Evolutionary conservation across 768 basidiomycete genomes (phyloP), one percentile per base, ranked within the genome.

Genomic region (Dentipellis fragilis): DNA sequence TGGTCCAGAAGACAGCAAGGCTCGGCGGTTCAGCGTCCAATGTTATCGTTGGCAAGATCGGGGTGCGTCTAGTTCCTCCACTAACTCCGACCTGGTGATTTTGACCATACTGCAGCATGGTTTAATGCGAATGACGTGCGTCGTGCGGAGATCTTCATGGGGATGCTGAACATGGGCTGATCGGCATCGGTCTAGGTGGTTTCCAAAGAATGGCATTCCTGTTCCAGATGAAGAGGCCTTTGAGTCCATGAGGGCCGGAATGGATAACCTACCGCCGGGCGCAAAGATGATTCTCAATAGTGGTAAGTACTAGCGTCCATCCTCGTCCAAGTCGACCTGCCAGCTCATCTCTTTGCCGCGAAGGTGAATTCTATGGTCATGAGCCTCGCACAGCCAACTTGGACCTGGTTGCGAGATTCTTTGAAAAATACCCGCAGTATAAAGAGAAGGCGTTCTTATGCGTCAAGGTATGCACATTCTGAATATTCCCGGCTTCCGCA

Each of bases 211-310:
- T 61, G 58, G 55, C 58, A 39, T 57, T 49, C 60, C 63, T 9
- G 66, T 75, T 36, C 68, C 79, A 1, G 83, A 87, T 55, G 81
- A 81, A 52, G 73, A 80, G 36, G 78, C 77, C 8, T 85, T 87
- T 57, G 79, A 75, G 17, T 71, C 80, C 1, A 84, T 87, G 69
- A 81, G 79, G 64, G 75, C 74, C 10, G 75, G 74, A 3, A 61
- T 79, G 56, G 70, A 75, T 37, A 64, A 69, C 0, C 62, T 76
- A 37, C 75, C 75, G 1, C 58, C 69, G 0, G 78, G 74, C 10
- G 68, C 66, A 36, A 80, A 80, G 63, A 73, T 78, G 62, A 58
- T 80, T 48, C 57, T 83, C 58, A 81, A 81, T 61, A 75, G 72
- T 61, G 76, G 80, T 73, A 58, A 11, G 68, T 29, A 6, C 29